phyloP scores from a whole-genome alignment of 169 alveolate species.

The Plasmodium chabaudi region DNA sequence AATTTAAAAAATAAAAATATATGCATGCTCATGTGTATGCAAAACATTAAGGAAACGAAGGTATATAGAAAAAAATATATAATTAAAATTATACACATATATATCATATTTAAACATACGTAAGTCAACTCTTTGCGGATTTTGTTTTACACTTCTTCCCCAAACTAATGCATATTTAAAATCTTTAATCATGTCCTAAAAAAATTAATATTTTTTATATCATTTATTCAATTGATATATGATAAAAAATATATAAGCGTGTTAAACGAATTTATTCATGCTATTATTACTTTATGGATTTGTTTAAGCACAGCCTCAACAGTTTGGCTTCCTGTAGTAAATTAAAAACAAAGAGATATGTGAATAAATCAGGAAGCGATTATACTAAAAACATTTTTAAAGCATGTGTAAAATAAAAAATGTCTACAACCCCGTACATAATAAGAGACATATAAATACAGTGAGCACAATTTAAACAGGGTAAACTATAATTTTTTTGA shows the following conservation, averaged over 20 bases:
- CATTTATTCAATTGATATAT: neutral
- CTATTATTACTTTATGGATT: conserved; percentile 77
- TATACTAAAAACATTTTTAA: neutral
- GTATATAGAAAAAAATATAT: neutral
- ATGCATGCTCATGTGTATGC: neutral
- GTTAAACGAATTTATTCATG: conserved; percentile 22
- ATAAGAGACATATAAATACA: too few species aligned
- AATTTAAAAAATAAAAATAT: conserved; percentile 22
- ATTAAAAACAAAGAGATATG: neutral
- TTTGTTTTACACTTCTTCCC: conserved; percentile 97
- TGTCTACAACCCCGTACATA: neutral
- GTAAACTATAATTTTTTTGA: too few species aligned
- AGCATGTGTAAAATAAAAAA: neutral
- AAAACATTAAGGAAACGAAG: neutral
- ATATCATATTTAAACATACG: conserved; percentile 73
- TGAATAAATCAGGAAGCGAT: neutral
- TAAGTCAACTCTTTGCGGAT: conserved; percentile 95
- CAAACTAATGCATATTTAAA: conserved; percentile 97
- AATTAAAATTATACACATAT: neutral
- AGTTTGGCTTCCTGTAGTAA: conserved; percentile 75
- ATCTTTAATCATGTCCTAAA: conserved; percentile 86
- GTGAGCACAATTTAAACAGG: too few species aligned
- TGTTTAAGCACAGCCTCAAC: conserved; percentile 80
- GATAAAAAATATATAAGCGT: conserved; percentile 42
- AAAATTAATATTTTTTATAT: conserved; percentile 27